Evolutionary conservation across 179 eudicot genomes (phyloP), one percentile per base, ranked within the genome.

Genomic region (Silene vulgaris): DNA sequence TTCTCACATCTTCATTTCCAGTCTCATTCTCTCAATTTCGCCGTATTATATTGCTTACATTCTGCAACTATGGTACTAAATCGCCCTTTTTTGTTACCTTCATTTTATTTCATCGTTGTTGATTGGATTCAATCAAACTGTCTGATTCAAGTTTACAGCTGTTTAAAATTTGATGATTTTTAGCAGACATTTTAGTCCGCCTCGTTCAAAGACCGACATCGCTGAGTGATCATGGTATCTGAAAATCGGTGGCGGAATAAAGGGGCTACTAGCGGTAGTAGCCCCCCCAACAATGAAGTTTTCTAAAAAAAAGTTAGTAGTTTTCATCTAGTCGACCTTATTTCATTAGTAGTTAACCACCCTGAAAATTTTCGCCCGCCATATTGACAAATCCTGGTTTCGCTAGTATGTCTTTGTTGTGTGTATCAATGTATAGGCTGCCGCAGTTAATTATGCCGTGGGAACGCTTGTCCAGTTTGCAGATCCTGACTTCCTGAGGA

Each of bases 381-480:
- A 7, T 0, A 37, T 7, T 37, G 43, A 37, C 43, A 35, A 35
- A 35, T 35, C 40, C 40, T 35, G 43, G 1, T 37, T 37, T 37
- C 20, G 64, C 62, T 21, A 64, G 12, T 21, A 37, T 74, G 60
- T 23, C 37, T 12, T 56, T 82, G 66, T 57, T 40, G 52, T 61
- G 26, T 70, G 61, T 70, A 23, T 23, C 26, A 63, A 17, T 72
- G 71, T 80, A 83, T 87, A 91, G 98, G 76, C 79, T 83, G 75
- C 78, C 71, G 32, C 83, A 65, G 67, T 71, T 62, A 83, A 78
- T 78, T 73, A 89, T 75, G 82, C 80, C 40, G 88, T 84, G 50
- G 98, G 98, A 68, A 85, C 94, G 73, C 91, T 83, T 30, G 96
- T 94, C 69, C 91, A 97, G 97, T 88, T 93, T 76, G 93, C 86